Percentiles rank a stretch among this genome's conserved stretches.
phyloP scores from a whole-genome alignment of 2,329 filamentous ascomycete species.

The Hypoxylon sp. region DNA sequence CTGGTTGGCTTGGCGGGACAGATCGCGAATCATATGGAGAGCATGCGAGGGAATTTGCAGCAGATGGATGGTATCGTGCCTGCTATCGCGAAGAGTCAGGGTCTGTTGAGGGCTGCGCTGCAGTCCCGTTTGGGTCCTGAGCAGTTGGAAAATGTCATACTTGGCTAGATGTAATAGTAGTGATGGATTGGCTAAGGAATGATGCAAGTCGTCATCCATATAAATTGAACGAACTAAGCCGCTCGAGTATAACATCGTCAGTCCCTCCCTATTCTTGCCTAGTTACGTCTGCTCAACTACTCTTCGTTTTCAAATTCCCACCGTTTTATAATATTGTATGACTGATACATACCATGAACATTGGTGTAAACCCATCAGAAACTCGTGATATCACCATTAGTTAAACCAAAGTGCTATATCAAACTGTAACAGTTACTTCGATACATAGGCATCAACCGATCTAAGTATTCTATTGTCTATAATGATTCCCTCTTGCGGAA shows the following conservation, averaged over 20 bases:
- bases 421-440: neutral
- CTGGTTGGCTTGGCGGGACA: slow-evolving; percentile 63
- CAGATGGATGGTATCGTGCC: slow-evolving; percentile 68
- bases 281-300: neutral
- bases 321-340: neutral
- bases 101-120: slow-evolving; percentile 65
- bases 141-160: slow-evolving; percentile 64
- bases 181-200: slow-evolving; percentile 1
- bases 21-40: slow-evolving; percentile 70
- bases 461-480: neutral
- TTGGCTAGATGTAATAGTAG: slow-evolving; percentile 55
- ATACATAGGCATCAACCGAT: neutral
- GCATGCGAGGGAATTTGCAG: slow-evolving; percentile 67
- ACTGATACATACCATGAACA: neutral
- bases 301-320: neutral
- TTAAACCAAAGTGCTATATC: neutral
- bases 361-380: neutral
- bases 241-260: neutral
- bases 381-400: neutral
- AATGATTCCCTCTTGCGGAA: slow-evolving; percentile 2
- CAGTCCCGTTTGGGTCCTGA: slow-evolving; percentile 62
- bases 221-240: neutral
- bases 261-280: neutral
- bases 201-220: neutral
- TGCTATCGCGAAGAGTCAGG: slow-evolving; percentile 64